These are phyloP conservation scores for Pyrenophora tritici-repentis DNA, from an alignment of 2,329 filamentous ascomycete species.

Conservation along the genomic window DNA sequence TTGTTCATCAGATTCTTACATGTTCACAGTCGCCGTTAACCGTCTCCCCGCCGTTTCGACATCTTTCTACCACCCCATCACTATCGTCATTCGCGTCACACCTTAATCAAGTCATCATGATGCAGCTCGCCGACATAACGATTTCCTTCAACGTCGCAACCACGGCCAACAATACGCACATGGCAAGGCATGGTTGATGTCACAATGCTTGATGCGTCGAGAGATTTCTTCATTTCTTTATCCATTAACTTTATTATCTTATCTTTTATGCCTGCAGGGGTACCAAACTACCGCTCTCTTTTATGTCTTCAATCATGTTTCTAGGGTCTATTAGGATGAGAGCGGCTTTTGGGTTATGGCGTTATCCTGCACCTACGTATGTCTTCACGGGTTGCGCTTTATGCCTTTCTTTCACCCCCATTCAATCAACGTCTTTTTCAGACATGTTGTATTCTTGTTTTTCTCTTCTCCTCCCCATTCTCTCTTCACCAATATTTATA, in stretches of 20 bases:
- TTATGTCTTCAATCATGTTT: not conserved
- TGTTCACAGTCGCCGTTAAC: constrained; percentile 20
- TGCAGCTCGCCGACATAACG: not conserved
- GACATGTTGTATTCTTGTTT: not conserved
- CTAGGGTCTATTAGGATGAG: not conserved
- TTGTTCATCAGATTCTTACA: constrained; percentile 6
- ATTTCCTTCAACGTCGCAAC: not conserved
- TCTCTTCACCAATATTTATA: constrained; percentile 12
- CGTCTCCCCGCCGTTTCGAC: not conserved
- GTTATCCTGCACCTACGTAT: not conserved
- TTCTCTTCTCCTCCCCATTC: not conserved
- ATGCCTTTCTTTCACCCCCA: constrained; percentile 1
- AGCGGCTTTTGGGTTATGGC: not conserved
- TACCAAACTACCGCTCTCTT: not conserved
- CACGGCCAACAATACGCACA: not conserved
- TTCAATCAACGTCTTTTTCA: not conserved
- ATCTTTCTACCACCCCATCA: not conserved
- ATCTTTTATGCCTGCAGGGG: not conserved
- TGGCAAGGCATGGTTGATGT: not conserved
- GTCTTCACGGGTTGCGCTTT: not conserved
- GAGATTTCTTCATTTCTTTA: not conserved
- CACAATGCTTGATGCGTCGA: not conserved
- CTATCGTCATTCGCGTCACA: not conserved
- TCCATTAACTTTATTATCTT: not conserved
- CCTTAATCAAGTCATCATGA: not conserved